Evolutionary conservation across 768 basidiomycete genomes (phyloP).

Genomic region (Pleurotus eryngii): DNA sequence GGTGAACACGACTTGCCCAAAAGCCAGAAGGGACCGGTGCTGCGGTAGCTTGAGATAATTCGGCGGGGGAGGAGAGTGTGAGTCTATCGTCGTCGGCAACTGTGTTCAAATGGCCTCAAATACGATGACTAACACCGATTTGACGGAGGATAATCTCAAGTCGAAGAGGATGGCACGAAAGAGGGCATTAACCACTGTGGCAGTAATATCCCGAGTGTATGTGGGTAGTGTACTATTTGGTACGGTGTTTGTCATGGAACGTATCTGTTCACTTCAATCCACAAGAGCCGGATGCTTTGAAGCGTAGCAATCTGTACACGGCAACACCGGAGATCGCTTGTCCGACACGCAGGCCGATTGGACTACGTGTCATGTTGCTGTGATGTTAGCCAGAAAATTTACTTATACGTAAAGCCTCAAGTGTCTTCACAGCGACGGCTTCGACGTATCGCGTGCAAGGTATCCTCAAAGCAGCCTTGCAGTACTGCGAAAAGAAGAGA

Average conservation of each 20-base stretch:
- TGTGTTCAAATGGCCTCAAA: background rate
- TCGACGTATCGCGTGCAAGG: too few relatives aligned
- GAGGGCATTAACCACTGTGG: background rate
- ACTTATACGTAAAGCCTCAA: too few relatives aligned
- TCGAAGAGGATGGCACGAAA: background rate
- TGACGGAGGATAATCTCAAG: background rate
- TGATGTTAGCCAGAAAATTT: too few relatives aligned
- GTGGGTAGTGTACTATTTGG: too few relatives aligned
- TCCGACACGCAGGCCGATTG: conserved; percentile 52
- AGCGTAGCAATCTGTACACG: conserved; percentile 78
- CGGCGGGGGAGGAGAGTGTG: background rate
- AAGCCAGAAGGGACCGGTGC: too few relatives aligned
- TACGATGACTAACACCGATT: background rate
- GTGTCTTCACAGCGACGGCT: too few relatives aligned
- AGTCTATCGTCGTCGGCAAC: background rate
- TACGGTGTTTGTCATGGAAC: too few relatives aligned
- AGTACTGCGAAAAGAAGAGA: conserved; percentile 46
- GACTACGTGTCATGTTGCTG: too few relatives aligned
- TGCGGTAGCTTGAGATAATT: too few relatives aligned
- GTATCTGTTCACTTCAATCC: conserved; percentile 70
- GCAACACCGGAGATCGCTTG: conserved; percentile 74
- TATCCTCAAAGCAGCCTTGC: conserved; percentile 57
- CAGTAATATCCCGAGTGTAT: too few relatives aligned
- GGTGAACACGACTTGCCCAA: too few relatives aligned
- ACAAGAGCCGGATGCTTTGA: conserved; percentile 64